Conservation (phyloP, 2,329 filamentous ascomycete species). For the Alternaria sp. region DNA sequence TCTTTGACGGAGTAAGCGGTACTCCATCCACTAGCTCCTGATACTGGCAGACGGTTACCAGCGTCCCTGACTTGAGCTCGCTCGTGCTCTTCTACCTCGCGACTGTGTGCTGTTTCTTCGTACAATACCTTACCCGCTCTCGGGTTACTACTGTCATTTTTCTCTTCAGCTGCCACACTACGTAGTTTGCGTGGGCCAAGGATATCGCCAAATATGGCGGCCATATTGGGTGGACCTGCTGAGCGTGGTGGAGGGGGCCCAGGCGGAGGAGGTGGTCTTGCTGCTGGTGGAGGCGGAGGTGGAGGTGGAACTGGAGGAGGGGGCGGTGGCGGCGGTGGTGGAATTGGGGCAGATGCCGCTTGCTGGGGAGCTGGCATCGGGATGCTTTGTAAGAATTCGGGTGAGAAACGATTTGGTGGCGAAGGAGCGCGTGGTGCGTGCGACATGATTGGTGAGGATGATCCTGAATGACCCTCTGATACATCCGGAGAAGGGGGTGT, state of each 20-base stretch:
- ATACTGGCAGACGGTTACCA: neutral
- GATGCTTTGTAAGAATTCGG: neutral
- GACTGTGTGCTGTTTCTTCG: conserved; percentile 15
- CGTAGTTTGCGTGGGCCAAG: neutral
- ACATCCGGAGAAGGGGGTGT: neutral
- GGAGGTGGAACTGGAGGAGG: neutral
- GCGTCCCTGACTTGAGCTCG: conserved; percentile 10
- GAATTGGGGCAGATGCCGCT: neutral
- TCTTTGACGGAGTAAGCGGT: neutral
- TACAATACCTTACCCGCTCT: conserved; percentile 3
- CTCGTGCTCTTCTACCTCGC: conserved; percentile 15
- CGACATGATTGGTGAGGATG: neutral
- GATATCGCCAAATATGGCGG: conserved; percentile 1
- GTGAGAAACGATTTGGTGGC: neutral
- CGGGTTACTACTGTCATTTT: neutral
- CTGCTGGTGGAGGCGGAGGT: neutral
- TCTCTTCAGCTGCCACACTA: neutral
- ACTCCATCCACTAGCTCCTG: neutral
- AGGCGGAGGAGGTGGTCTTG: neutral
- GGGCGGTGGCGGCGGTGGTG: neutral
- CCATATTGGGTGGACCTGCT: neutral
- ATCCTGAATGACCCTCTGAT: neutral
- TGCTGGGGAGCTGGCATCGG: neutral
- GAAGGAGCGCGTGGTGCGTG: neutral
- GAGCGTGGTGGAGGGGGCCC: neutral